A percentile compares a stretch with the other conserved stretches of the same genome.
phyloP scores from a whole-genome alignment of 2,329 filamentous ascomycete genomes.

The Stemphylium lycopersici region DNA sequence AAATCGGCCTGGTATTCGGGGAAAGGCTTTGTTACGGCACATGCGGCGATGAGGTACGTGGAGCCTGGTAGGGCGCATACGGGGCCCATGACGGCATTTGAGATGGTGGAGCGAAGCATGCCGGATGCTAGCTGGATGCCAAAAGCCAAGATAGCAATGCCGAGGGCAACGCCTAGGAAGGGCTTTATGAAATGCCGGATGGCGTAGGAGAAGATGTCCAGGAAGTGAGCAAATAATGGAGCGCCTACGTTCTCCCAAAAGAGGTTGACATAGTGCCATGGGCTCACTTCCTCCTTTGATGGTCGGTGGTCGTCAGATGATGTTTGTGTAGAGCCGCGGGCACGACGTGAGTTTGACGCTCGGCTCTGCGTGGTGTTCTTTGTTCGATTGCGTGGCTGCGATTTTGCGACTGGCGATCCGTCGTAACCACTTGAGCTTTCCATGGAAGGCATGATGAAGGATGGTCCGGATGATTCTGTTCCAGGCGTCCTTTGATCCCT shows the following conservation, averaged over 20 bases:
- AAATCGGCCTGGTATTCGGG: slow-evolving; percentile 60
- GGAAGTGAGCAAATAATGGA: slow-evolving; percentile 55
- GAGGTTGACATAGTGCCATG: slow-evolving; percentile 32
- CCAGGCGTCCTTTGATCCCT: slow-evolving; percentile 15
- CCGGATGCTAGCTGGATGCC: slow-evolving; percentile 62
- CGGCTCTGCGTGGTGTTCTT: neutral
- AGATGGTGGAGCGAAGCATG: slow-evolving; percentile 67
- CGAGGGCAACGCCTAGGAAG: slow-evolving; percentile 63
- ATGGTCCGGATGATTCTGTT: slow-evolving; percentile 41
- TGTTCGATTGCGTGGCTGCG: slow-evolving; percentile 5
- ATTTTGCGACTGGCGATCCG: slow-evolving; percentile 13
- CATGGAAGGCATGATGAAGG: slow-evolving; percentile 53
- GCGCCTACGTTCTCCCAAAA: slow-evolving; percentile 42
- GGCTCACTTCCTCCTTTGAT: slow-evolving; percentile 21
- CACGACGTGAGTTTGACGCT: neutral
- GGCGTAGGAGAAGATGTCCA: slow-evolving; percentile 64
- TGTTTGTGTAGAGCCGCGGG: slow-evolving; percentile 6
- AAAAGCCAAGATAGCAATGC: slow-evolving; percentile 61
- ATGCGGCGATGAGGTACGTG: slow-evolving; percentile 70
- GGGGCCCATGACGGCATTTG: slow-evolving; percentile 69
- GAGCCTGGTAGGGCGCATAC: slow-evolving; percentile 73
- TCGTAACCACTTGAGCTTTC: slow-evolving; percentile 20
- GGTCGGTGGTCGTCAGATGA: neutral
- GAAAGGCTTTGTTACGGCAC: slow-evolving; percentile 40
- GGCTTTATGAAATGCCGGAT: slow-evolving; percentile 67